phyloP scores from a whole-genome alignment of 1,284 basidiomycete genomes.

The Exsudoporus floridanus region DNA sequence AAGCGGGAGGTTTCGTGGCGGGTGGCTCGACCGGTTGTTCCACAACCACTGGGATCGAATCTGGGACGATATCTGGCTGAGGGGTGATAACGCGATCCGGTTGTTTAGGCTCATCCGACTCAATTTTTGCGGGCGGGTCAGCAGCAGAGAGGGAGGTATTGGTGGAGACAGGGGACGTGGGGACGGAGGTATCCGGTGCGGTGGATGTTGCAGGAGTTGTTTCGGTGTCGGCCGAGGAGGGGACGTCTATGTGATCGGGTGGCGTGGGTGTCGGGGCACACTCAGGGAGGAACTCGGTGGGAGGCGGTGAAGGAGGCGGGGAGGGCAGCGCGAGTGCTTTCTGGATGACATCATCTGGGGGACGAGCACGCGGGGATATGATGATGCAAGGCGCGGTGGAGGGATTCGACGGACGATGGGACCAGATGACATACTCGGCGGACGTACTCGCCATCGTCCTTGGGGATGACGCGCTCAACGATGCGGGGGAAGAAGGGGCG shows the following conservation, averaged over 20 bases:
- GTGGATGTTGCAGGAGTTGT: conserved; percentile 44
- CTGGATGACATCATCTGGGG: conserved; percentile 54
- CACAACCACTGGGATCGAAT: neutral
- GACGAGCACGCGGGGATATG: conserved; percentile 58
- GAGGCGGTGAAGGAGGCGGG: conserved; percentile 51
- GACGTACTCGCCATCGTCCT: conserved; percentile 2
- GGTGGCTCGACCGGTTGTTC: conserved; percentile 3
- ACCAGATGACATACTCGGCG: conserved; percentile 55
- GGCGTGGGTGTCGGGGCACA: conserved; percentile 8
- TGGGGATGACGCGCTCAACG: conserved; percentile 12
- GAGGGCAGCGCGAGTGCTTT: conserved; percentile 52
- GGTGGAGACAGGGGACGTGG: conserved; percentile 59
- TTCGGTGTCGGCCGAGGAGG: conserved; percentile 42
- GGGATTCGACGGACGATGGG: conserved; percentile 61
- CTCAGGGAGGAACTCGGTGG: conserved; percentile 7
- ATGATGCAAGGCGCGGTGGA: conserved; percentile 62
- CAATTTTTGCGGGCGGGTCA: conserved; percentile 27
- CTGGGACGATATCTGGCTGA: conserved; percentile 10
- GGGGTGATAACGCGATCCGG: conserved; percentile 18
- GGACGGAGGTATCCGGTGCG: conserved; percentile 47
- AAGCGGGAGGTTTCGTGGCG: neutral
- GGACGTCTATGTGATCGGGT: conserved; percentile 30
- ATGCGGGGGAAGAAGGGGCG: conserved; percentile 1
- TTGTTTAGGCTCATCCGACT: conserved; percentile 9
- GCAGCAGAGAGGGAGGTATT: conserved; percentile 54